Base-by-base conservation (phyloP, 2,329 filamentous ascomycete genomes). In the Ophiostoma sp. region DNA sequence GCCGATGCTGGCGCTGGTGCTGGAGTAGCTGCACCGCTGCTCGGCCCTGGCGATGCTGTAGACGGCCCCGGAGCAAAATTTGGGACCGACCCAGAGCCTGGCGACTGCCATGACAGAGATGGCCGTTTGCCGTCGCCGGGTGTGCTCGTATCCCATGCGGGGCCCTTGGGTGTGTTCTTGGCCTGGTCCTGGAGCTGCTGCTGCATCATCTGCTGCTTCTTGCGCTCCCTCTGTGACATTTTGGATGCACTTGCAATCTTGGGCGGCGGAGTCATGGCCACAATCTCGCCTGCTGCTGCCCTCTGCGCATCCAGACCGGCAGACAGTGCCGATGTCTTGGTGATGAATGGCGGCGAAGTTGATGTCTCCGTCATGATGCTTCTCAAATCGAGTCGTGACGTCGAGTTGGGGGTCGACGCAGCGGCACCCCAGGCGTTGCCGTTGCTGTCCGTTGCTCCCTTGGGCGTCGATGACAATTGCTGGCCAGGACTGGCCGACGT, bases 201-300 rank as follows among this genome's bases (percentile, higher is more conserved):
- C 75, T 91, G 87, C 72, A 87, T 84, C 75, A 93, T 90, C 75
- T 93, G 87, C 73, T 93, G 87, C 76, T 87, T 91, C 80, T 97
- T 98, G 31, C 93, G 89, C 78, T 97, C 94, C 76, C 95, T 96
- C 75, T 98, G 95, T 0, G 94, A 97, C 74, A 96, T 80, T 77
- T 92, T 97, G 0, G 80, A 77, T 20, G 81, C 80, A 0, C 10
- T 67, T 0, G 81, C 75, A 54, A 76, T 69, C 74, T 80, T 83
- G 67, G 74, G 67, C 2, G 69, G 54, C 6, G 77, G 71, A 23
- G 83, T 80, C 69, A 80, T 41, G 2, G n/a, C 62, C 11, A 65
- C 62, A 23, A 23, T 60, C 17, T 69, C 67, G 4, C 13, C 48
- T 15, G 62, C 64, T 27, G 64, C 62, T 5, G 39, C 83, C 8